phyloP scores from a whole-genome alignment of 441 rosid genomes.

The Capsella rubella region DNA sequence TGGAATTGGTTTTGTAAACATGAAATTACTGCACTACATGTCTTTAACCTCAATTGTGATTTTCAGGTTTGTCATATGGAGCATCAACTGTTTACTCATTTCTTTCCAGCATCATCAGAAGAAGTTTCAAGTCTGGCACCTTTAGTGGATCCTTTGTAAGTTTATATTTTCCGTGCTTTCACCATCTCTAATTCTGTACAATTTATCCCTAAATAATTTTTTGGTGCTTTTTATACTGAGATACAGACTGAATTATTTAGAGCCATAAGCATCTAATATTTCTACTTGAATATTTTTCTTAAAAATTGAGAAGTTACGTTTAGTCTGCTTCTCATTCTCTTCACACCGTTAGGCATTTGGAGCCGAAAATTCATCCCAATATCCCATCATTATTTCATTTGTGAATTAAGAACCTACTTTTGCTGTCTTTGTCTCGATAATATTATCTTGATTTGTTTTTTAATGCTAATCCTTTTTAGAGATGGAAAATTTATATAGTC shows the following conservation, averaged over 20 bases:
- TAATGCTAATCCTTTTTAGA: constrained; percentile 3
- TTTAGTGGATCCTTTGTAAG: constrained; percentile 92
- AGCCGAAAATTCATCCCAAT: not conserved
- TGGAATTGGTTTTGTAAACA: constrained; percentile 11
- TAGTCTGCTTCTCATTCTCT: constrained; percentile 17
- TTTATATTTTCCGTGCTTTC: constrained; percentile 26
- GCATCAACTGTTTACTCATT: constrained; percentile 95
- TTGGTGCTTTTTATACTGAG: constrained; percentile 28
- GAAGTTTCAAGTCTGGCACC: constrained; percentile 91
- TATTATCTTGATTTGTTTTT: not conserved
- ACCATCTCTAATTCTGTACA: constrained; percentile 29
- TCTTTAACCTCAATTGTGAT: constrained; percentile 23
- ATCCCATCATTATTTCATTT: not conserved
- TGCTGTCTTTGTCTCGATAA: not conserved
- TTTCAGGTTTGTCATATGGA: constrained; percentile 96
- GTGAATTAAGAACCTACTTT: not conserved
- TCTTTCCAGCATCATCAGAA: constrained; percentile 89
- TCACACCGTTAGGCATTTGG: not conserved
- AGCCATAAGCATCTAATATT: constrained; percentile 5
- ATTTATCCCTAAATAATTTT: not conserved
- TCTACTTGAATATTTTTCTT: not conserved
- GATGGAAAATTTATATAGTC: not conserved
- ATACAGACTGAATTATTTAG: constrained; percentile 3
- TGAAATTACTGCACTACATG: constrained; percentile 16
- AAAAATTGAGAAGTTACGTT: not conserved